A percentile compares a stretch with the other conserved stretches of the same genome.
phyloP scores from a whole-genome alignment of 176 grass and related monocot species.

The Tuctoria greenei region DNA sequence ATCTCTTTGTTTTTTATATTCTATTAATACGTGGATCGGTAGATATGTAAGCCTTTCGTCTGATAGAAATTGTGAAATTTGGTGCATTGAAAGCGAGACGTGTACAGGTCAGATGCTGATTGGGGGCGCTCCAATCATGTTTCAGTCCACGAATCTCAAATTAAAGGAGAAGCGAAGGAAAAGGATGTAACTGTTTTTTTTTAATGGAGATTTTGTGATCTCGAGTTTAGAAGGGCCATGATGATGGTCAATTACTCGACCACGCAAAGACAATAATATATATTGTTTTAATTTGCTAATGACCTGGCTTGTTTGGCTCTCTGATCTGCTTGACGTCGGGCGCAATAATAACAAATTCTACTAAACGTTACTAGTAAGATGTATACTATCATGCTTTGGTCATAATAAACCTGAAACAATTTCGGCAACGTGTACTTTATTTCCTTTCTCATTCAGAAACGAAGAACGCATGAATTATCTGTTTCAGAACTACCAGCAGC shows the following conservation, averaged over 20 bases:
- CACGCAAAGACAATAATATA: neutral
- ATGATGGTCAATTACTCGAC: conserved; percentile 25
- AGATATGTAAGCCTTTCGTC: neutral
- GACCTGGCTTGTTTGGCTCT: conserved; percentile 3
- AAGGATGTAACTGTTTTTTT: conserved; percentile 18
- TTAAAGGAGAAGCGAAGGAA: neutral
- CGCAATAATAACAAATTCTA: too few relatives aligned
- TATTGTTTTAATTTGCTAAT: conserved; percentile 1
- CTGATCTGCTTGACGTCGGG: conserved; percentile 18
- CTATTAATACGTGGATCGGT: neutral
- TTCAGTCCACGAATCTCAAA: neutral
- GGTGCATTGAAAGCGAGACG: conserved; percentile 8
- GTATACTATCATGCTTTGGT: neutral
- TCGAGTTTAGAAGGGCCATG: conserved; percentile 39
- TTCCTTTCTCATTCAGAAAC: neutral
- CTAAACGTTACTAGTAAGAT: neutral
- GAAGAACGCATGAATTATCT: neutral
- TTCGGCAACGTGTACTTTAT: neutral
- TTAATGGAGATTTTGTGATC: conserved; percentile 15
- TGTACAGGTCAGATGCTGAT: neutral
- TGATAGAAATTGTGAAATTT: conserved; percentile 6
- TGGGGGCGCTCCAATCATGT: conserved; percentile 8
- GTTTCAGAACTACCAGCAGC: conserved; percentile 30
- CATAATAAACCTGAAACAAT: conserved; percentile 22
- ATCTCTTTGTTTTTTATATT: neutral